phyloP scores from a whole-genome alignment of 768 basidiomycete genomes.

The Amanita inopinata region DNA sequence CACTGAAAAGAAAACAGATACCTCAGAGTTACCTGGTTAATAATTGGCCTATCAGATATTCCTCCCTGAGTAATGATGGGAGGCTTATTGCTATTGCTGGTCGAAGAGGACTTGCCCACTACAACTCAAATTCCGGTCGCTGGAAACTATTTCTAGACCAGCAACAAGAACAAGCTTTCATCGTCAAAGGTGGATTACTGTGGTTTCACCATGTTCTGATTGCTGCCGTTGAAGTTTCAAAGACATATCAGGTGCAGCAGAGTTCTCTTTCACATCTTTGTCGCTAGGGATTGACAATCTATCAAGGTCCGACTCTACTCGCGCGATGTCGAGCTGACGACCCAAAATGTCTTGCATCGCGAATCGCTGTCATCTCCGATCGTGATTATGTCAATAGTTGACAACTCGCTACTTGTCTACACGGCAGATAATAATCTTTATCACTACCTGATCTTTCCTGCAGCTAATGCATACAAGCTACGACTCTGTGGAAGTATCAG shows the following conservation, averaged over 20 bases:
- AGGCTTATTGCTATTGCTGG: slow-evolving; percentile 90
- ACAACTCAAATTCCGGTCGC: slow-evolving; percentile 86
- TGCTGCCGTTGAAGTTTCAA: slow-evolving; percentile 77
- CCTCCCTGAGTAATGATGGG: slow-evolving; percentile 84
- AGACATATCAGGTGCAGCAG: slow-evolving; percentile 58
- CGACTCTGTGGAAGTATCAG: slow-evolving; percentile 92
- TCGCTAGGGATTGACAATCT: slow-evolving; percentile 3
- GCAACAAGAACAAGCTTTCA: slow-evolving; percentile 78
- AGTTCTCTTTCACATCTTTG: background rate
- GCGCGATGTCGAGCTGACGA: slow-evolving; percentile 78
- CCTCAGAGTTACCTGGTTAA: slow-evolving; percentile 80
- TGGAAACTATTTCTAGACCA: slow-evolving; percentile 88
- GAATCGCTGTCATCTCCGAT: slow-evolving; percentile 71
- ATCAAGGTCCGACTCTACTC: slow-evolving; percentile 85
- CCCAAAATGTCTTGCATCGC: slow-evolving; percentile 74
- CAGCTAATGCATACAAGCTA: slow-evolving; percentile 71
- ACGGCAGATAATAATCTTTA: slow-evolving; percentile 88
- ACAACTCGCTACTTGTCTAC: slow-evolving; percentile 91
- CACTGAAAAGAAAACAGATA: slow-evolving; percentile 38
- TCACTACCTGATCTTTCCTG: slow-evolving; percentile 87
- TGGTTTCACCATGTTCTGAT: slow-evolving; percentile 98
- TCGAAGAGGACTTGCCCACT: slow-evolving; percentile 82
- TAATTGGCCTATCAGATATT: slow-evolving; percentile 94
- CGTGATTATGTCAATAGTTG: slow-evolving; percentile 83
- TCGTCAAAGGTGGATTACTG: slow-evolving; percentile 81